Evolutionary conservation across 1,139 yeast species (phyloP).

Genomic region (Martiniozyma asiatica): DNA sequence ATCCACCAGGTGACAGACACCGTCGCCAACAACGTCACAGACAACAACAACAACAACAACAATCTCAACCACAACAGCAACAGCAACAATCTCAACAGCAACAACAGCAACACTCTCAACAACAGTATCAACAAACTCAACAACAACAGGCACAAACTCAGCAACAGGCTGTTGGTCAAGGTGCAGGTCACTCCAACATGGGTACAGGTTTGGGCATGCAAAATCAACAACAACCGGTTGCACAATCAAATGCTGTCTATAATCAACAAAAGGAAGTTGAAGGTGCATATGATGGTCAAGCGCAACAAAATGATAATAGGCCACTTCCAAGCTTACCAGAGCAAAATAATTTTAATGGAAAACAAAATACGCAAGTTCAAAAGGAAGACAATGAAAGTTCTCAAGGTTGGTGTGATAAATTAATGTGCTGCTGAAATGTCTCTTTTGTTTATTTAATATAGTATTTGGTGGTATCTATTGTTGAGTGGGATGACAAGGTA

Average conservation of each 20-base stretch:
- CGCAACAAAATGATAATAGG: constrained; percentile 16
- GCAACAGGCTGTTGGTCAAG: constrained; percentile 4
- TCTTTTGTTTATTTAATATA: constrained; percentile 3
- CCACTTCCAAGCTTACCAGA: constrained; percentile 23
- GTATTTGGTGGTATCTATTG: too few relatives aligned
- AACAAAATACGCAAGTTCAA: constrained; percentile 12
- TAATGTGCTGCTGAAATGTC: constrained; percentile 14
- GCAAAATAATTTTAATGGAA: too few relatives aligned
- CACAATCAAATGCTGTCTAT: constrained; percentile 4
- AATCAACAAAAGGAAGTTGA: too few relatives aligned
- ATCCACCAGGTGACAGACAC: constrained; percentile 49
- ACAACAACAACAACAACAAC: constrained; percentile 11
- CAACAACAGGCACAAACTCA: constrained; percentile 10
- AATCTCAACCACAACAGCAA: constrained; percentile 5
- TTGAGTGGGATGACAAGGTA: too few relatives aligned
- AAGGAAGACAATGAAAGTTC: constrained; percentile 14
- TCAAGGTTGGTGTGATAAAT: constrained; percentile 18
- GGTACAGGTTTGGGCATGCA: too few relatives aligned
- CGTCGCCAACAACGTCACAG: constrained; percentile 32
- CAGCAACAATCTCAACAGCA: constrained; percentile 7
- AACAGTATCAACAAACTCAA: constrained; percentile 11
- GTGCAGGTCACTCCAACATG: constrained; percentile 5
- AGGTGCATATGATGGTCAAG: too few relatives aligned
- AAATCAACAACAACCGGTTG: constrained; percentile 6
- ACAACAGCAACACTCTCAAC: constrained; percentile 7